phyloP scores from a whole-genome alignment of 2,329 filamentous ascomycete genomes.

The Epicoccum sorghinum region DNA sequence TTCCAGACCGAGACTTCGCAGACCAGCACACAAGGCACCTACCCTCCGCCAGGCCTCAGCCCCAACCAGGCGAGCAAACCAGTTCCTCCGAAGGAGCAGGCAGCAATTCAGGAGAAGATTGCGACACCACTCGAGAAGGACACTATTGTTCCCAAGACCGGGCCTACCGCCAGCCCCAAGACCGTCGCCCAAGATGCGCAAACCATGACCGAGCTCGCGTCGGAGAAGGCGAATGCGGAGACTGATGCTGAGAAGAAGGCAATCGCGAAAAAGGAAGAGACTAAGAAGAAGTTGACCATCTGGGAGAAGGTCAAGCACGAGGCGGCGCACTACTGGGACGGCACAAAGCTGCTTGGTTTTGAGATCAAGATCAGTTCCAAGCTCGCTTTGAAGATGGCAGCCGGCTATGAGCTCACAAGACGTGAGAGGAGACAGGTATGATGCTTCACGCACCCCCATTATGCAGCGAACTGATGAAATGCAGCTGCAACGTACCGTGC shows the following conservation, averaged over 20 bases:
- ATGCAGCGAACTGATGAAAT: slow-evolving; percentile 17
- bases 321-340: slow-evolving; percentile 94
- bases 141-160: slow-evolving; percentile 44
- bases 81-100: slow-evolving; percentile 63
- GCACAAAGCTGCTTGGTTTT: slow-evolving; percentile 89
- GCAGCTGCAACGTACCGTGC: slow-evolving; percentile 83
- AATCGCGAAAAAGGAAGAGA: slow-evolving; percentile 65
- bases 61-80: slow-evolving; percentile 89
- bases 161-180: slow-evolving; percentile 54
- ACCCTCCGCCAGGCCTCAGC: slow-evolving; percentile 88
- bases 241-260: slow-evolving; percentile 61
- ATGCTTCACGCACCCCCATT: not conserved
- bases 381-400: slow-evolving; percentile 94
- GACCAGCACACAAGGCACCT: slow-evolving; percentile 56
- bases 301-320: slow-evolving; percentile 96
- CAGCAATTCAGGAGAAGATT: slow-evolving; percentile 27
- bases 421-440: slow-evolving; percentile 83
- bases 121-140: slow-evolving; percentile 34
- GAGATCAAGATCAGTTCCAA: slow-evolving; percentile 93
- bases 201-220: slow-evolving; percentile 67
- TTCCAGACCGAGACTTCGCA: slow-evolving; percentile 65
- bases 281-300: slow-evolving; percentile 84
- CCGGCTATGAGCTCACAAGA: slow-evolving; percentile 93
- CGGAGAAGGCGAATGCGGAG: slow-evolving; percentile 60
- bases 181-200: slow-evolving; percentile 54